Evolutionary conservation across 2,329 filamentous ascomycete species (phyloP).

Genomic region (Fusarium miscanthi): DNA sequence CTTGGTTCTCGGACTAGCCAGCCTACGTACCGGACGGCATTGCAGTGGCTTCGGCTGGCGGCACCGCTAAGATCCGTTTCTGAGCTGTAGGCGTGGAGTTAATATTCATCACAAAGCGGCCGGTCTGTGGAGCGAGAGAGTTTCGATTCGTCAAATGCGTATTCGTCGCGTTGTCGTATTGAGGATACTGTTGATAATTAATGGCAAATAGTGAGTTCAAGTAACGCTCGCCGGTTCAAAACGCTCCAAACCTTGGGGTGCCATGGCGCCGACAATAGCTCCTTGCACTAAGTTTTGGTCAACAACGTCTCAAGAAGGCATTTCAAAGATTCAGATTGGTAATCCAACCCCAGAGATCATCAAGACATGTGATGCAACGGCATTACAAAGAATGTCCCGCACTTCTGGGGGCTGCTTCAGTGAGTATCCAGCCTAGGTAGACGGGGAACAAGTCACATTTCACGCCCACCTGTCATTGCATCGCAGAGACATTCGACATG

Average conservation of each 20-base stretch:
- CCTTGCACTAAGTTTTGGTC: not conserved
- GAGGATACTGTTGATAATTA: not conserved
- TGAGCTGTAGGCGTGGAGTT: not conserved
- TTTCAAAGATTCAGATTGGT: not conserved
- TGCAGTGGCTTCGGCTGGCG: conserved; percentile 15
- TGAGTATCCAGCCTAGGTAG: not conserved
- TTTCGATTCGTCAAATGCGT: conserved; percentile 15
- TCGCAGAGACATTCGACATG: not conserved
- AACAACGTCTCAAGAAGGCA: conserved; percentile 9
- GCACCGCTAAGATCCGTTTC: conserved; percentile 25
- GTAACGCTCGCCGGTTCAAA: not conserved
- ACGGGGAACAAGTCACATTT: not conserved
- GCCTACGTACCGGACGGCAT: not conserved
- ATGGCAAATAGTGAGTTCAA: conserved; percentile 7
- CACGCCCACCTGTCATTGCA: not conserved
- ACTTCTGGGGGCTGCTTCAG: conserved; percentile 13
- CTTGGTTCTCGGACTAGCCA: not conserved
- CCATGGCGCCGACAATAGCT: conserved; percentile 6
- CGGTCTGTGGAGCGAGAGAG: not conserved
- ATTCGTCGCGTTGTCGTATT: conserved; percentile 2
- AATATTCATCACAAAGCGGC: not conserved
- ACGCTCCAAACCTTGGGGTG: conserved; percentile 18
- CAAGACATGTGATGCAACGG: conserved; percentile 1
- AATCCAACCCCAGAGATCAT: not conserved
- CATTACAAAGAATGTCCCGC: not conserved